Base-by-base conservation (phyloP, 768 basidiomycete species). In the Melanogaster broomeanus region DNA sequence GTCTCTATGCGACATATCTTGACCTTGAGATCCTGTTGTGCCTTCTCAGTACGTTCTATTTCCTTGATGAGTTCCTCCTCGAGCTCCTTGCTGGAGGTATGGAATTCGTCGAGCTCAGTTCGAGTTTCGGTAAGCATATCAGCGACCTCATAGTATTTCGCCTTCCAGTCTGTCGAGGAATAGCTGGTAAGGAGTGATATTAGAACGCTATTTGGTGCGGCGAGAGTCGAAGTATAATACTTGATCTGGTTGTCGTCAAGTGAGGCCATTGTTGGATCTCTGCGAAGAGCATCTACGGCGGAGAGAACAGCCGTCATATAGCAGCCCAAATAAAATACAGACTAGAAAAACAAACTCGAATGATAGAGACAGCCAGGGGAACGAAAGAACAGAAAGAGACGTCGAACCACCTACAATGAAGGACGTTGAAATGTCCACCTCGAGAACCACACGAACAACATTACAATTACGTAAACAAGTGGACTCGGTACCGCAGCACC, bases 51-150 rank as follows among this genome's bases (percentile, higher is more conserved):
- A 48, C 88, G 78, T 64, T 90, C 90, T 51, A 98, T 74, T 68
- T 98, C 96, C 56, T 80, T 81, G 77, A 95, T 93, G 59, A 98
- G 73, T 71, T 98, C 96, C 51, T 93, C 89, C 72, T 96, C 93
- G 31, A 96, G 81, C 58, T 95, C 93, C 71, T 89, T 92, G 75
- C 89, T 87, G 55, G 89, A 85, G 60, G 85, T 77, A 62, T 92
- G 87, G 67, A 93, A 93, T 62, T 95, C 89, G 64, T 88, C 85
- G 45, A 96, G 85, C 70, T 94, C 93, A 11, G 83, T 77, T 53
- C 88, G 82, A 30, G 93, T 92, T 69, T 93, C 90, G 28, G 83
- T 67, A 58, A 95, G 79, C 82, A 93, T 90, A 55, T 92, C 87
- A 45, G 85, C 82, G 46, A 88, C 86, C 71, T 90, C 89, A 70